Percentiles rank a stretch among this genome's conserved stretches.
Evolutionary conservation across 352 stramenopile genomes (phyloP).

Genomic region (Plasmopara viticola): DNA sequence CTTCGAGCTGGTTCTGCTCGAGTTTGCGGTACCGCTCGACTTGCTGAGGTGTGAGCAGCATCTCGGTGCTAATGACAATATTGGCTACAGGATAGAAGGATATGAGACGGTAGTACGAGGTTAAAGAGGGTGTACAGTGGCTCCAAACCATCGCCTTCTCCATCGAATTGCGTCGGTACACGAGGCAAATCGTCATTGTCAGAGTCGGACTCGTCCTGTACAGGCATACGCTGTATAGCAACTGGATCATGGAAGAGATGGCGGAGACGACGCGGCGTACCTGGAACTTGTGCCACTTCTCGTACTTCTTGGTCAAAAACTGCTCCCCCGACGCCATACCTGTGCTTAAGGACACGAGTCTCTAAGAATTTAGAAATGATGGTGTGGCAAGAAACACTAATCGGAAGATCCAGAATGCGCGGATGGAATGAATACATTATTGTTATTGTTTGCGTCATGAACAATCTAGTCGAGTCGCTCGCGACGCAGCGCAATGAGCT

Average conservation of each 20-base stretch:
- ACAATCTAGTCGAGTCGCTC: conserved; percentile 40
- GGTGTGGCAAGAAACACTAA: neutral
- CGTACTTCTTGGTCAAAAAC: conserved; percentile 84
- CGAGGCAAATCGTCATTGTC: conserved; percentile 48
- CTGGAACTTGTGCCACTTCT: conserved; percentile 86
- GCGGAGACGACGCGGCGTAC: conserved; percentile 17
- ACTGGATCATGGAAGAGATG: neutral
- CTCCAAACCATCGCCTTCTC: conserved; percentile 67
- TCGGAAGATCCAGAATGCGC: conserved; percentile 2
- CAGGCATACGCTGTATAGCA: neutral
- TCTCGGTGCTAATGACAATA: conserved; percentile 72
- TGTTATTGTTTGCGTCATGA: conserved; percentile 21
- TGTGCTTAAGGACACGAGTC: conserved; percentile 5
- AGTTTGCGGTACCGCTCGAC: conserved; percentile 67
- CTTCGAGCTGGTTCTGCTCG: conserved; percentile 70
- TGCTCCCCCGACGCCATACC: conserved; percentile 46
- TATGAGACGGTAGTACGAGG: too few relatives aligned
- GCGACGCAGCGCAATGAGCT: conserved; percentile 34
- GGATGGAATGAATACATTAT: too few relatives aligned
- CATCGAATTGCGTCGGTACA: conserved; percentile 75
- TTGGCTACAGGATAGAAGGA: conserved; percentile 34
- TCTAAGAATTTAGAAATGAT: neutral
- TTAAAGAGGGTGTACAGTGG: too few relatives aligned
- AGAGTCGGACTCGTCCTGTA: conserved; percentile 58
- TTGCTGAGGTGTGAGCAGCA: conserved; percentile 49